Evolutionary conservation across 1,139 yeast genomes (phyloP), one percentile per base, ranked within the genome.

Genomic region (Saccharomyces hybrid): DNA sequence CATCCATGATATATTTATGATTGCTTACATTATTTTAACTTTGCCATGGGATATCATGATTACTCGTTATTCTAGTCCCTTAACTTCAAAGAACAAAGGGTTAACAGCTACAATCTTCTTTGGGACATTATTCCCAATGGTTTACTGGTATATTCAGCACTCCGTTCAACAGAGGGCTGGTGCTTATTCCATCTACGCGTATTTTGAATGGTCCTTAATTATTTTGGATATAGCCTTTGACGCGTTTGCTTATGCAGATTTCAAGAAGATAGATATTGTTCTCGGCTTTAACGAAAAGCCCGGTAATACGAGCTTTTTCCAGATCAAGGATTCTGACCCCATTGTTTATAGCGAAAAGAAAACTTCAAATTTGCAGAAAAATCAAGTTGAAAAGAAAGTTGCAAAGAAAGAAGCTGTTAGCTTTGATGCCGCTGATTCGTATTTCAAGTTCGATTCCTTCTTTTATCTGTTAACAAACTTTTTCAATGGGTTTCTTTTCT

Each of bases 1-100:
- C 71, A 85, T 86, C 76, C 99, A 93, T 69, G 98, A 93, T 66
- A 83, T 93, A 53, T 91, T 91, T 70, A 93, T 93, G 99, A 89
- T 93, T 60, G 70, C 85, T 38, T 93, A 93, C 72, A 85, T 93
- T 58, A 79, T 90, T 1, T 77, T 93, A 62, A 91, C 98, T 1
- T 76, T 91, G 47, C 99, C 99, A 3, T 93, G 98, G 97, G 86
- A 89, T 48, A 71, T 84, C 14, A 73, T 83, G 51, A 80, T 85
- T 32, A 81, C 86, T 29, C 56, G 57, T 38, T 66, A 72, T 42
- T 73, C 84, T 41, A 79, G 95, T 83, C 44, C 44, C 11, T 20
- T 38, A 38, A 11, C 61, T 80, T 53, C 76, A 81, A 59, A 72
- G 61, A 31, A 79, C 77, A 53, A 80, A 96, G 66, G 74, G 76